These are phyloP conservation scores for Mesembryanthemum crystallinum DNA, from an alignment of 148 eudicot genomes.

Conservation along the genomic window DNA sequence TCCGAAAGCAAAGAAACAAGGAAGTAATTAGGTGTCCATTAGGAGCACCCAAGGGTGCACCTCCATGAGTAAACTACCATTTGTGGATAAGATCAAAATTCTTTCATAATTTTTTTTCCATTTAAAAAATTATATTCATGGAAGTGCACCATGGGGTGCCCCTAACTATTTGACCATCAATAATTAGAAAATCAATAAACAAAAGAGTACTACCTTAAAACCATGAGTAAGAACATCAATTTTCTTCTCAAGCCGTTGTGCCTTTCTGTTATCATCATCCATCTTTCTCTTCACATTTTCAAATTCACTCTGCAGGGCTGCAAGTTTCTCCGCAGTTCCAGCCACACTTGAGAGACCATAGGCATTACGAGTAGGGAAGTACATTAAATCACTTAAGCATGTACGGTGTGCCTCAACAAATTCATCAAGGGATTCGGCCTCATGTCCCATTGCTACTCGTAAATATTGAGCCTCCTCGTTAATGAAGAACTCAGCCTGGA, in stretches of 20 bases:
- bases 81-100: no score
- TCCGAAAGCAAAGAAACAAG: no score
- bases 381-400: conserved; percentile 78
- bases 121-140: no score
- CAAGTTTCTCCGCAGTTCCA: conserved; percentile 72
- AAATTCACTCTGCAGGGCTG: conserved; percentile 83
- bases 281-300: conserved; percentile 83
- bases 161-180: background rate
- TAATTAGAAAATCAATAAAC: background rate
- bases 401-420: conserved; percentile 84
- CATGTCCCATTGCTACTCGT: conserved; percentile 80
- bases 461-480: conserved; percentile 63
- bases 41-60: no score
- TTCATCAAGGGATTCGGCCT: conserved; percentile 67
- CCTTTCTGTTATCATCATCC: conserved; percentile 94
- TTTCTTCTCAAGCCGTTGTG: conserved; percentile 79
- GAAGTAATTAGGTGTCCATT: no score
- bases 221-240: conserved; percentile 83
- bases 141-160: no score
- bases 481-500: conserved; percentile 72
- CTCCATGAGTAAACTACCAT: no score
- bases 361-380: conserved; percentile 79
- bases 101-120: no score
- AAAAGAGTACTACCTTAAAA: conserved; percentile 52
- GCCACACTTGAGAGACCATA: conserved; percentile 94